A percentile compares a stretch with the other conserved stretches of the same genome.
Conservation (phyloP, 805 yeast species). For the Metschnikowia arizonensis region DNA sequence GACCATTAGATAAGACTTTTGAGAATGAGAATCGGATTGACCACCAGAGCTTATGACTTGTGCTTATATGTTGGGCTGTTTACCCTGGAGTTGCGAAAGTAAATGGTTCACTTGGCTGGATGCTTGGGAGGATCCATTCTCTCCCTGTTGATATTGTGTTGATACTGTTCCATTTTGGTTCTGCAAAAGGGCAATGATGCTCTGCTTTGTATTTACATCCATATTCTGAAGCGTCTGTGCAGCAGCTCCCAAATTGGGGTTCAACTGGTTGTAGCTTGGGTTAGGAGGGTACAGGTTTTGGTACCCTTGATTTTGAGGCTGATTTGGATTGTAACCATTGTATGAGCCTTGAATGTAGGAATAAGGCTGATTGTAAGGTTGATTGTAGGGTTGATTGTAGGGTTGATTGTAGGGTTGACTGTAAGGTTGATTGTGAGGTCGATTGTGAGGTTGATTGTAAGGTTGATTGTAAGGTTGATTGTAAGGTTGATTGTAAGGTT, state of each 20-base stretch:
- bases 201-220: constrained; percentile 34
- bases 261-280: neutral
- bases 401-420: no score
- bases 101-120: constrained; percentile 12
- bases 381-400: no score
- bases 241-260: neutral
- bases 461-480: neutral
- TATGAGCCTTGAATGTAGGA: no score
- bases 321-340: no score
- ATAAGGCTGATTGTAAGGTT: no score
- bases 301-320: neutral
- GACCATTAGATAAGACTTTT: no score
- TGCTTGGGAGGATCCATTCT: neutral
- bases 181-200: constrained; percentile 26
- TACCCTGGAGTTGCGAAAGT: constrained; percentile 12
- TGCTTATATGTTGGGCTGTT: no score
- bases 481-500: neutral
- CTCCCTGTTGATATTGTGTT: neutral
- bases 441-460: no score
- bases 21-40: no score
- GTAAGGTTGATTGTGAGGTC: no score
- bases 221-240: constrained; percentile 21
- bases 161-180: constrained; percentile 10
- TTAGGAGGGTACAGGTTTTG: neutral
- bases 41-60: no score